Evolutionary conservation across 2,329 filamentous ascomycete genomes (phyloP).

Genomic region (Chrysosporium queenslandicum): DNA sequence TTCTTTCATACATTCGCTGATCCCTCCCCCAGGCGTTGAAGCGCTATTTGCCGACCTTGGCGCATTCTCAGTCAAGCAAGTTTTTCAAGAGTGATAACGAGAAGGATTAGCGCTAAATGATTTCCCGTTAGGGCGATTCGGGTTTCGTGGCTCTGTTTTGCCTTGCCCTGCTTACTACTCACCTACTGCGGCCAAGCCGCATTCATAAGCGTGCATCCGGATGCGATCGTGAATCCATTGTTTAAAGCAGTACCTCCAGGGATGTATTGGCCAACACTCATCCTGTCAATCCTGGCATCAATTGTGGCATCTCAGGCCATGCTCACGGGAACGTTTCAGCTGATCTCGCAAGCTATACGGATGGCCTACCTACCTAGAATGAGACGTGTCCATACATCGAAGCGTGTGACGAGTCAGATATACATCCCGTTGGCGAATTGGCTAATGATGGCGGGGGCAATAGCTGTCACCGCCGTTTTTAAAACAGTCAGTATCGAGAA

Average conservation of each 20-base stretch:
- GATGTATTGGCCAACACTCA: constrained; percentile 56
- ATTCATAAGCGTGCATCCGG: constrained; percentile 52
- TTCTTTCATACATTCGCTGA: background rate
- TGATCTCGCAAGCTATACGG: constrained; percentile 63
- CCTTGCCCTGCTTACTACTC: constrained; percentile 54
- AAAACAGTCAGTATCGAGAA: constrained; percentile 42
- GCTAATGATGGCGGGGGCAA: constrained; percentile 63
- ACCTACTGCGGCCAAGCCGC: constrained; percentile 64
- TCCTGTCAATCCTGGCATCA: constrained; percentile 59
- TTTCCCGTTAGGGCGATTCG: constrained; percentile 49
- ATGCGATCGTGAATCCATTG: constrained; percentile 61
- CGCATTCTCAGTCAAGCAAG: constrained; percentile 44
- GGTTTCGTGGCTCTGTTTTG: constrained; percentile 59
- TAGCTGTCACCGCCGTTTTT: constrained; percentile 65
- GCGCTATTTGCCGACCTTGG: constrained; percentile 69
- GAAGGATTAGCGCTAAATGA: constrained; percentile 13
- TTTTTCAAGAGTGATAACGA: constrained; percentile 33
- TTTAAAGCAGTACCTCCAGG: constrained; percentile 60
- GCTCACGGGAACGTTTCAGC: constrained; percentile 64
- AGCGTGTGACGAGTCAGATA: constrained; percentile 60
- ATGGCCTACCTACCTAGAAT: constrained; percentile 66
- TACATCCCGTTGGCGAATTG: constrained; percentile 70
- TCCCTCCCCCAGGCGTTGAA: constrained; percentile 50
- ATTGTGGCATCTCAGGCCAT: constrained; percentile 71
- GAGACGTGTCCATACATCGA: constrained; percentile 61